Base-by-base conservation (phyloP, 495 filamentous ascomycete species). In the Durotheca rogersii region DNA sequence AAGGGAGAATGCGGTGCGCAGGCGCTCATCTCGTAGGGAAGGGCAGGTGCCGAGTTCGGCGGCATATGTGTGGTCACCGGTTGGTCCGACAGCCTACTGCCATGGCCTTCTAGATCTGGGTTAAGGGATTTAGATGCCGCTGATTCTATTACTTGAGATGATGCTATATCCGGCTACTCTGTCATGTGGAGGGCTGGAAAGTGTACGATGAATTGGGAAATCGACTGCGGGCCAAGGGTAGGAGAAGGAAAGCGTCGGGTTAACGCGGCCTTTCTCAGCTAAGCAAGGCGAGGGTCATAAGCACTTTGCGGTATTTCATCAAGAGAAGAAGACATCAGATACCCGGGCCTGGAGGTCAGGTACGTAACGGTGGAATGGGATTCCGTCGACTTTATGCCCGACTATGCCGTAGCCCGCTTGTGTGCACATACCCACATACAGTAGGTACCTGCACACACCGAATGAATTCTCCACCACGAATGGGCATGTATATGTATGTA, bases 211-310 rank as follows among this genome's bases (percentile, higher is more conserved):
- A 51, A 47, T 41, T 17, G 39, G 27, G n/a, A 36, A 37, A 35
- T 31, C 30, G 40, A 16, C 15, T 29, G 40, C 40, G 40, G 42
- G 37, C 42, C 46, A 51, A 38, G 16, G 33, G 18, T 19, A 30
- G 36, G 10, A 10, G 18, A 40, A 50, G 56, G 50, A 45, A 53
- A 53, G 5, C 44, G n/a, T 49, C 45, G 50, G 56, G 32, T 53
- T 49, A 38, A 49, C 4, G 31, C 55, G 48, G 43, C 49, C 30
- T 40, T 53, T 32, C 29, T 43, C 38, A 15, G 49, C 43, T 15
- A 27, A 27, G 4, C 32, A 35, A 29, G 33, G 14, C 17, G 40
- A 52, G 34, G 27, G n/a, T n/a, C n/a, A n/a, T 52, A 34, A 43
- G 10, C 29, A 31, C 39, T 15, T 1, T 1, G 23, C 20, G 19